phyloP scores from a whole-genome alignment of 805 yeast genomes.

The Candida rishiriensis region DNA sequence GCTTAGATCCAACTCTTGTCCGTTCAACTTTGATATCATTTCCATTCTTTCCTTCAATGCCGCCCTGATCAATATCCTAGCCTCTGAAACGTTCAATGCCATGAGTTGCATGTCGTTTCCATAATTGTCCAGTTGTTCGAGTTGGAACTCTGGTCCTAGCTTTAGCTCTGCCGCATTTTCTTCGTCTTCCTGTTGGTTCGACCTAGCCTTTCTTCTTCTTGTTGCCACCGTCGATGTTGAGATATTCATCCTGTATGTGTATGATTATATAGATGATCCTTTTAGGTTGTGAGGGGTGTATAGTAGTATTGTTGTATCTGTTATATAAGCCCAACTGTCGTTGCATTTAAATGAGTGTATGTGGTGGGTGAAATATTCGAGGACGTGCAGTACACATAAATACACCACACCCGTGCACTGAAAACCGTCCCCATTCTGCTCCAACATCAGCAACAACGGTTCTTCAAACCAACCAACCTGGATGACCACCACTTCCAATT shows the following conservation, averaged over 20 bases:
- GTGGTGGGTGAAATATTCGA: too few relatives aligned
- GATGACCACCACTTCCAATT: too few relatives aligned
- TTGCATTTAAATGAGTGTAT: too few relatives aligned
- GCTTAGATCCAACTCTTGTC: slow-evolving; percentile 24
- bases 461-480: too few relatives aligned
- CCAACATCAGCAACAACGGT: too few relatives aligned
- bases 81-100: slow-evolving; percentile 85
- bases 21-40: slow-evolving; percentile 39
- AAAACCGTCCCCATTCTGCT: too few relatives aligned
- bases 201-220: slow-evolving; percentile 65
- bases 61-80: slow-evolving; percentile 83
- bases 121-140: slow-evolving; percentile 72
- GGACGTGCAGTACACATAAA: too few relatives aligned
- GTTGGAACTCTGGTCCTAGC: slow-evolving; percentile 89
- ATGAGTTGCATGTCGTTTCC: slow-evolving; percentile 75
- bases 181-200: slow-evolving; percentile 70
- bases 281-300: too few relatives aligned
- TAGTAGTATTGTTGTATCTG: too few relatives aligned
- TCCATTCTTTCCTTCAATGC: slow-evolving; percentile 74
- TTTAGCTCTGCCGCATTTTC: slow-evolving; percentile 86
- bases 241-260: slow-evolving; percentile 57
- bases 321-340: too few relatives aligned
- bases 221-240: slow-evolving; percentile 86
- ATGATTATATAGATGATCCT: too few relatives aligned
- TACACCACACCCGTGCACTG: too few relatives aligned